Evolutionary conservation across 257 asterid species (phyloP).

Genomic region (Plantago elongata): DNA sequence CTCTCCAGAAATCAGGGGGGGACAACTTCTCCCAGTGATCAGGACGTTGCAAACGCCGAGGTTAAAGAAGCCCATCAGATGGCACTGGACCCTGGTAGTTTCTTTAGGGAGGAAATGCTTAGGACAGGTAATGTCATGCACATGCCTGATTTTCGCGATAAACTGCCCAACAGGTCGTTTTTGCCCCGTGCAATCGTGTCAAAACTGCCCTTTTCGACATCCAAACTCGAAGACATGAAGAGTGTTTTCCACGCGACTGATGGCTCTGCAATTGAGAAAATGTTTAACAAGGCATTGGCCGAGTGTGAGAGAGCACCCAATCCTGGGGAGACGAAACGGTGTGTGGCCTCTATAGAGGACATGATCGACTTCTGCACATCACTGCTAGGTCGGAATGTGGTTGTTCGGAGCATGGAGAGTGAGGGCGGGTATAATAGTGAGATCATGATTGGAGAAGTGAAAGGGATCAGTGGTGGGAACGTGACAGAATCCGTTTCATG

Average conservation of each 20-base stretch:
- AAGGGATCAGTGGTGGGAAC: conserved; percentile 65
- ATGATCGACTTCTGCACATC: conserved; percentile 88
- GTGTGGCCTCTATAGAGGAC: conserved; percentile 79
- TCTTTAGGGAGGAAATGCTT: conserved; percentile 71
- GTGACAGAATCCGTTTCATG: conserved; percentile 81
- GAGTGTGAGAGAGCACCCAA: conserved; percentile 85
- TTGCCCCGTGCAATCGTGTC: conserved; percentile 65
- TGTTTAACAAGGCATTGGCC: conserved; percentile 39
- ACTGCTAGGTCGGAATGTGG: conserved; percentile 68
- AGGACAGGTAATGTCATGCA: conserved; percentile 61
- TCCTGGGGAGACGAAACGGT: conserved; percentile 74
- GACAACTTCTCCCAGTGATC: too few relatives aligned
- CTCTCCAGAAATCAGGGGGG: too few relatives aligned
- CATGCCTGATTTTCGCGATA: conserved; percentile 85
- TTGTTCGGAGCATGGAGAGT: conserved; percentile 51
- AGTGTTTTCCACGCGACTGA: conserved; percentile 62
- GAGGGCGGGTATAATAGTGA: conserved; percentile 43
- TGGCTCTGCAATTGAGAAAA: conserved; percentile 42
- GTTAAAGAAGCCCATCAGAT: conserved; percentile 41
- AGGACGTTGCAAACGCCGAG: neutral
- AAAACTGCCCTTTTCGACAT: conserved; percentile 76
- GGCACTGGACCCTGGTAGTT: conserved; percentile 79
- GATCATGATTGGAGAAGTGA: conserved; percentile 53
- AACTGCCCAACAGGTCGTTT: conserved; percentile 90
- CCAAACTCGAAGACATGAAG: conserved; percentile 45